Conservation (phyloP, 352 stramenopile genomes). For the Globisporangium spinosum region DNA sequence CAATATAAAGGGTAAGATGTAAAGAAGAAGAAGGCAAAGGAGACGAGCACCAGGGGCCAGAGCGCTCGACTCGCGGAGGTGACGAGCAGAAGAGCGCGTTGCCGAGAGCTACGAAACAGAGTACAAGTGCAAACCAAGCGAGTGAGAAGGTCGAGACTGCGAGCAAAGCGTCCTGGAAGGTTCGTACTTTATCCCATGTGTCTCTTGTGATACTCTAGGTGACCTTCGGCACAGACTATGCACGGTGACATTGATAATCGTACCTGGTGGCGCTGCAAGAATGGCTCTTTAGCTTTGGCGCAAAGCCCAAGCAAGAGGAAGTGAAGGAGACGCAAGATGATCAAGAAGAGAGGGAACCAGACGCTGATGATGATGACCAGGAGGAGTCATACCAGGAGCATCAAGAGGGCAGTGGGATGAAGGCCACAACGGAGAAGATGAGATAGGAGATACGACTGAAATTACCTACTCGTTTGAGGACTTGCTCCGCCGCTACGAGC, state of each 20-base stretch:
- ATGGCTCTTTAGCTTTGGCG: constrained; percentile 17
- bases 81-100: neutral
- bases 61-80: neutral
- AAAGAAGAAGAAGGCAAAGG: neutral
- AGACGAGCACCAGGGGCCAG: neutral
- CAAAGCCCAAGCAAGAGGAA: constrained; percentile 10
- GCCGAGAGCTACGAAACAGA: neutral
- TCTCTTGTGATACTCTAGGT: neutral
- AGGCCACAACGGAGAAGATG: neutral
- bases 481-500: constrained; percentile 24
- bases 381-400: neutral
- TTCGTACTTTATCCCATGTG: neutral
- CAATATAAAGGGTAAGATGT: constrained; percentile 2
- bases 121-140: neutral
- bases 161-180: constrained; percentile 15
- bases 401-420: neutral
- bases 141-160: neutral
- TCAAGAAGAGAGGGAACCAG: constrained; percentile 20
- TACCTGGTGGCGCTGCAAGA: constrained; percentile 20
- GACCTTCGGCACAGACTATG: neutral
- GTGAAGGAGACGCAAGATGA: constrained; percentile 17
- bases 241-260: neutral
- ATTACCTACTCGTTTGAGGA: constrained; percentile 18
- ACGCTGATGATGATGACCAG: neutral
- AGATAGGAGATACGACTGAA: neutral